Evolutionary conservation across 1,139 yeast species (phyloP).

Genomic region (Debaryomyces singareniensis): DNA sequence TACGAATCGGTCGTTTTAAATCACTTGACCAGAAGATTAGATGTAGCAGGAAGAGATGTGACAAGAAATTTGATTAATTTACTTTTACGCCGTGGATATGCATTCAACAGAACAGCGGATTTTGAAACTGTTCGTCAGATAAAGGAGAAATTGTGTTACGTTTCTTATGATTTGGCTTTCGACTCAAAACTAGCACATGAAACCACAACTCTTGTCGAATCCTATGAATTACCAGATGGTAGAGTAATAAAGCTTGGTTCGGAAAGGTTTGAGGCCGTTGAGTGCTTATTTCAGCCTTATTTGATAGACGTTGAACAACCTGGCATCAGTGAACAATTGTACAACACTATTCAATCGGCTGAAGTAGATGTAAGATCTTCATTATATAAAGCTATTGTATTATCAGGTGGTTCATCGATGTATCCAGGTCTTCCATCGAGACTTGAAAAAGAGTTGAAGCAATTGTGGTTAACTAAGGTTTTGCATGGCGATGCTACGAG

Average conservation of each 20-base stretch:
- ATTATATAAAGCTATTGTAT: constrained; percentile 83
- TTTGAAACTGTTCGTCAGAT: constrained; percentile 97
- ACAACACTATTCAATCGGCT: constrained; percentile 89
- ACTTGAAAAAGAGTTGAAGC: constrained; percentile 91
- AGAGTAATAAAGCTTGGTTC: constrained; percentile 90
- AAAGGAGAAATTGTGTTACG: constrained; percentile 92
- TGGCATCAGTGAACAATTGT: constrained; percentile 88
- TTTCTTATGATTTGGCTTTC: constrained; percentile 85
- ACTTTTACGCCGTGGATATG: constrained; percentile 91
- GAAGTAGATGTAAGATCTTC: constrained; percentile 91
- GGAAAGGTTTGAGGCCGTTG: constrained; percentile 97
- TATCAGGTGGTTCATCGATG: constrained; percentile 98
- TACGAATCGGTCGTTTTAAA: constrained; percentile 93
- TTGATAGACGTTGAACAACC: constrained; percentile 97
- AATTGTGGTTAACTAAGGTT: constrained; percentile 88
- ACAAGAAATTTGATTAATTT: constrained; percentile 89
- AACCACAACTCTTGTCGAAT: constrained; percentile 88
- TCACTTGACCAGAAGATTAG: constrained; percentile 86
- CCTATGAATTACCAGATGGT: constrained; percentile 94
- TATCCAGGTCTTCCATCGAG: constrained; percentile 97
- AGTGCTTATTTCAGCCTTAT: constrained; percentile 94
- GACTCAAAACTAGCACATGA: constrained; percentile 86
- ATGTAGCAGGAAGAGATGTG: constrained; percentile 97
- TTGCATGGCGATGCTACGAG: constrained; percentile 83
- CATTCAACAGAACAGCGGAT: constrained; percentile 97